A percentile compares a stretch with the other conserved stretches of the same genome.
Conservation (phyloP, 306 rosid genomes). For the Mimosa pudica region DNA sequence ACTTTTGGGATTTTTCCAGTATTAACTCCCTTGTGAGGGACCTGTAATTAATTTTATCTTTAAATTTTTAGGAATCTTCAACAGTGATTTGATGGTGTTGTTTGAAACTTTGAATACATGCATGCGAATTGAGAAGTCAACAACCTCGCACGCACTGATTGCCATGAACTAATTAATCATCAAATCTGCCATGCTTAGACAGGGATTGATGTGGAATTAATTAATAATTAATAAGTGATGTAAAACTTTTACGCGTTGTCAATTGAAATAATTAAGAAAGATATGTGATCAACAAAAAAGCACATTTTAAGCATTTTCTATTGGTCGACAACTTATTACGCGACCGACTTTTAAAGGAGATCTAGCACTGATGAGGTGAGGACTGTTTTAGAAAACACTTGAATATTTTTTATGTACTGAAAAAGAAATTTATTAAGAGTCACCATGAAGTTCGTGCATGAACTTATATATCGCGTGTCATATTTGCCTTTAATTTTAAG, state of each 20-base stretch:
- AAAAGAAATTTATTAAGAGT: background rate
- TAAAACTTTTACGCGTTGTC: background rate
- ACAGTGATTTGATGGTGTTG: background rate
- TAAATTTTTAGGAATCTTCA: background rate
- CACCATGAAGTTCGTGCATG: background rate
- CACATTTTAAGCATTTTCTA: background rate
- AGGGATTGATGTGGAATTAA: background rate
- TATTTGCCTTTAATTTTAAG: background rate
- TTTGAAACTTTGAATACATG: background rate
- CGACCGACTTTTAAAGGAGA: background rate
- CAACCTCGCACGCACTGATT: background rate
- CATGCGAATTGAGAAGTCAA: background rate
- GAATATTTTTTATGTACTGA: too few species aligned
- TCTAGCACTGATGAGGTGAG: background rate
- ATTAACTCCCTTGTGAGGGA: too few species aligned
- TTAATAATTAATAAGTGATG: background rate
- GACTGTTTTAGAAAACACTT: background rate
- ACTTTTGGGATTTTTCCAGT: too few species aligned
- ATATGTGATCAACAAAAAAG: background rate
- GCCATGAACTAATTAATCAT: background rate
- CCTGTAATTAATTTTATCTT: too few species aligned
- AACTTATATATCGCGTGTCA: background rate
- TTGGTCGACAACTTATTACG: background rate
- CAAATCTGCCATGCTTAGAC: background rate
- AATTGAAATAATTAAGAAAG: background rate